phyloP scores from a whole-genome alignment of 164 flowering plant genomes.

The Amborella trichopoda region DNA sequence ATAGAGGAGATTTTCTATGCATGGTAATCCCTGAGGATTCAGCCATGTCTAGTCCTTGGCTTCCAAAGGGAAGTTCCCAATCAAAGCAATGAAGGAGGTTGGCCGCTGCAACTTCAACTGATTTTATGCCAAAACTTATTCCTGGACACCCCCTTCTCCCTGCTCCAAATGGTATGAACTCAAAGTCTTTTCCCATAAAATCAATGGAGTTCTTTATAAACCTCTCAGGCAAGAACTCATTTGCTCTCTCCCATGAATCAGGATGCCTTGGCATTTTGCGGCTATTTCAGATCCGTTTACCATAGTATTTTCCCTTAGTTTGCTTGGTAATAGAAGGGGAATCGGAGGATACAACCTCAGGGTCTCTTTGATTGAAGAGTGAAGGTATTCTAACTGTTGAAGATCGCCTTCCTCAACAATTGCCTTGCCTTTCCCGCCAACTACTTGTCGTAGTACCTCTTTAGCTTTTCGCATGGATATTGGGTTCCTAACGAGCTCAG shows the following conservation, averaged over 20 bases:
- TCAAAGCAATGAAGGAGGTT: conserved; percentile 2
- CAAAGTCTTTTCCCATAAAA: not conserved
- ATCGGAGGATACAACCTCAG: not conserved
- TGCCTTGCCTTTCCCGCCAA: not conserved
- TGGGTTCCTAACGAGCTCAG: conserved; percentile 1
- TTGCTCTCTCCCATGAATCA: not conserved
- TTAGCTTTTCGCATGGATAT: not conserved
- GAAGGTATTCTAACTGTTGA: not conserved
- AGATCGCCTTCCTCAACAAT: not conserved
- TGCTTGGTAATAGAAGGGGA: not conserved
- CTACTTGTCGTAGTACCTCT: not conserved
- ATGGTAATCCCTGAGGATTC: too few species aligned
- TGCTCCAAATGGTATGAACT: too few species aligned
- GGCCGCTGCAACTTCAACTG: conserved; percentile 4
- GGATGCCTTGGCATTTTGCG: not conserved
- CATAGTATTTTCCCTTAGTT: not conserved
- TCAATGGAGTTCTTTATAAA: not conserved
- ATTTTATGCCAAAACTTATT: not conserved
- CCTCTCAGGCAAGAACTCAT: too few species aligned
- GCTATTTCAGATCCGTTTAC: not conserved
- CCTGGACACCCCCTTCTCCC: too few species aligned
- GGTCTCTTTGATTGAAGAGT: not conserved
- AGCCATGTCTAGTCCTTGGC: not conserved
- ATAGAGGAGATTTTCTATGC: not conserved
- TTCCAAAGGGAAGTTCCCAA: not conserved